These are phyloP conservation scores for Wickerhamomyces sp. DNA, from an alignment of 1,139 yeast species.

Conservation along the genomic window DNA sequence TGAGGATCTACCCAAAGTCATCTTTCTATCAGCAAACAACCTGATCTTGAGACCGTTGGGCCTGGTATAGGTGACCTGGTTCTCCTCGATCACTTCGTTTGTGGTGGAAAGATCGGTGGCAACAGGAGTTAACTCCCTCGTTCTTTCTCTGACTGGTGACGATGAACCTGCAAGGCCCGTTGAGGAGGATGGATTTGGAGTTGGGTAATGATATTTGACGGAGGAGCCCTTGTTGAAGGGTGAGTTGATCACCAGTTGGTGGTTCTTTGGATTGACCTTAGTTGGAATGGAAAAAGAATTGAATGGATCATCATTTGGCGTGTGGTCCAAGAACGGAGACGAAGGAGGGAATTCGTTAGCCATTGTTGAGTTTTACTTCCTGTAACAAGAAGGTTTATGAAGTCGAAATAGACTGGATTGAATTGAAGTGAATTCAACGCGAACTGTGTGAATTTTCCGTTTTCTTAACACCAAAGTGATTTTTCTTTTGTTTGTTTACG, in stretches of 20 bases:
- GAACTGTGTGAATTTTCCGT: too few relatives aligned
- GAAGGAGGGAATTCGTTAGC: slow-evolving; percentile 55
- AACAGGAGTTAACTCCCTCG: slow-evolving; percentile 1
- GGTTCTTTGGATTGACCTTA: slow-evolving; percentile 7
- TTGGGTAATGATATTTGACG: slow-evolving; percentile 27
- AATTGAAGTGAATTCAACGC: too few relatives aligned
- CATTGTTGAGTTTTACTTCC: too few relatives aligned
- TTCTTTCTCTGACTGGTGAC: background rate
- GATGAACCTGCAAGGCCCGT: slow-evolving; percentile 16
- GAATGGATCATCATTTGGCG: slow-evolving; percentile 22
- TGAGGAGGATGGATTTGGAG: slow-evolving; percentile 39
- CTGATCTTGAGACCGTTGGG: slow-evolving; percentile 13
- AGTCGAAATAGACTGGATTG: too few relatives aligned
- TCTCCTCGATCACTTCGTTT: slow-evolving; percentile 2
- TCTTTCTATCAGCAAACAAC: slow-evolving; percentile 14
- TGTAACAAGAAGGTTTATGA: too few relatives aligned
- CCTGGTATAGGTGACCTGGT: slow-evolving; percentile 1
- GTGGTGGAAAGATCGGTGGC: slow-evolving; percentile 3
- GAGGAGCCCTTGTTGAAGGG: slow-evolving; percentile 16
- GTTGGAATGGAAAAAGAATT: slow-evolving; percentile 12
- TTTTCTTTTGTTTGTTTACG: too few relatives aligned
- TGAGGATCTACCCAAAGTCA: slow-evolving; percentile 34
- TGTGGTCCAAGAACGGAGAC: slow-evolving; percentile 43
- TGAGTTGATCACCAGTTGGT: slow-evolving; percentile 18
- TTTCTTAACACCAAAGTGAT: too few relatives aligned